These are phyloP conservation scores for Micractinium conductrix DNA, from an alignment of 139 green algal genomes.

Conservation along the genomic window DNA sequence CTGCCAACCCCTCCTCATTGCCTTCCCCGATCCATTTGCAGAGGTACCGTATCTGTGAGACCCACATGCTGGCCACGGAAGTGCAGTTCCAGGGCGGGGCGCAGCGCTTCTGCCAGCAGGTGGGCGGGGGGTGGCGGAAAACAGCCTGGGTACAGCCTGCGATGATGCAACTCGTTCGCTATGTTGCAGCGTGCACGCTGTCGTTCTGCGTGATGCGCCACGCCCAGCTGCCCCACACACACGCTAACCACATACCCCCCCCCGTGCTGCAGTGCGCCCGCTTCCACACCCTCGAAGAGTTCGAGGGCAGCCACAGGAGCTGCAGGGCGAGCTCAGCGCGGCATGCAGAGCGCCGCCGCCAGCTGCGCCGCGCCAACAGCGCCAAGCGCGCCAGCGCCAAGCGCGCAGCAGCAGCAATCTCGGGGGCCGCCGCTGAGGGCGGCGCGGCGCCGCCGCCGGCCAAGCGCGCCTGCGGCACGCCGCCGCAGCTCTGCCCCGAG, in stretches of 20 bases:
- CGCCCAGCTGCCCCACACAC: background rate
- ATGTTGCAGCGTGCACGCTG: too few species aligned
- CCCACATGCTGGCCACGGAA: background rate
- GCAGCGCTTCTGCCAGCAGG: conserved; percentile 4
- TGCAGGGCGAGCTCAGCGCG: background rate
- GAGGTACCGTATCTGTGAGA: background rate
- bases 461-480: background rate
- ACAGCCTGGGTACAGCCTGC: too few species aligned
- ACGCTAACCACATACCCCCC: background rate
- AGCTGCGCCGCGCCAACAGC: background rate
- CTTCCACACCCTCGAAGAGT: background rate
- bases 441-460: background rate
- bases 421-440: background rate
- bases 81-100: background rate
- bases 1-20: too few species aligned
- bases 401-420: background rate
- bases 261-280: background rate
- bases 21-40: background rate
- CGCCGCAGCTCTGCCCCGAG: background rate
- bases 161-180: too few species aligned
- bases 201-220: background rate
- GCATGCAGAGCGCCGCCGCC: background rate
- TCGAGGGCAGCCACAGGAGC: background rate
- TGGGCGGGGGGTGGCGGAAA: background rate
- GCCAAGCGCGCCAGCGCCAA: background rate